Evolutionary conservation across 192 early-diverging fungal genomes (phyloP).

Genomic region (Dissophora ornata): DNA sequence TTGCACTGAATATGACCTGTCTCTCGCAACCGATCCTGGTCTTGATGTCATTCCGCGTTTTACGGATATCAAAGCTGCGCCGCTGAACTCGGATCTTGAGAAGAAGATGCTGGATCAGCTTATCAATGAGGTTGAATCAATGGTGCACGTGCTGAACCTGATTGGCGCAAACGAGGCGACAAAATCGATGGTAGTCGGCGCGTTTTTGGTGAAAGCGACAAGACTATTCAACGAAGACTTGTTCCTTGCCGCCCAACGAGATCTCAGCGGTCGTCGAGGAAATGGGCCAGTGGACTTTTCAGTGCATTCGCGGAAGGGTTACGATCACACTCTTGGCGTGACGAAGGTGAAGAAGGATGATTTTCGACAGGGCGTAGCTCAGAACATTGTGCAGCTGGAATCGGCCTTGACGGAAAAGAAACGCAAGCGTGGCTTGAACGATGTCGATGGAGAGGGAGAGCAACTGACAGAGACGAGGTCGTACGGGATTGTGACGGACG

Average conservation of each 20-base stretch:
- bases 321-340: background rate
- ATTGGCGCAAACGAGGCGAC: slow-evolving; percentile 16
- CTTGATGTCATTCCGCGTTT: background rate
- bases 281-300: slow-evolving; percentile 20
- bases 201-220: background rate
- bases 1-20: slow-evolving; percentile 14
- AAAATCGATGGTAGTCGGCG: slow-evolving; percentile 12
- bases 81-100: slow-evolving; percentile 6
- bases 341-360: slow-evolving; percentile 30
- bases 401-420: slow-evolving; percentile 14
- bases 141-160: background rate
- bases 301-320: slow-evolving; percentile 1
- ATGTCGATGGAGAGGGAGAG: slow-evolving; percentile 21
- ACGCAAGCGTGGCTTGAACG: slow-evolving; percentile 2
- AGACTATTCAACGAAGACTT: slow-evolving; percentile 17
- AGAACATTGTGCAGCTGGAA: slow-evolving; percentile 27
- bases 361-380: slow-evolving; percentile 12
- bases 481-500: slow-evolving; percentile 19
- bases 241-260: background rate
- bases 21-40: background rate
- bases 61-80: background rate
- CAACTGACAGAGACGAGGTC: background rate
- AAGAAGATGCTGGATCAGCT: background rate
- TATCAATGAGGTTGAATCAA: slow-evolving; percentile 1
- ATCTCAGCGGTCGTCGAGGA: slow-evolving; percentile 20